Conservation (phyloP, 2,329 filamentous ascomycete genomes). For the Beauveria caledonica region DNA sequence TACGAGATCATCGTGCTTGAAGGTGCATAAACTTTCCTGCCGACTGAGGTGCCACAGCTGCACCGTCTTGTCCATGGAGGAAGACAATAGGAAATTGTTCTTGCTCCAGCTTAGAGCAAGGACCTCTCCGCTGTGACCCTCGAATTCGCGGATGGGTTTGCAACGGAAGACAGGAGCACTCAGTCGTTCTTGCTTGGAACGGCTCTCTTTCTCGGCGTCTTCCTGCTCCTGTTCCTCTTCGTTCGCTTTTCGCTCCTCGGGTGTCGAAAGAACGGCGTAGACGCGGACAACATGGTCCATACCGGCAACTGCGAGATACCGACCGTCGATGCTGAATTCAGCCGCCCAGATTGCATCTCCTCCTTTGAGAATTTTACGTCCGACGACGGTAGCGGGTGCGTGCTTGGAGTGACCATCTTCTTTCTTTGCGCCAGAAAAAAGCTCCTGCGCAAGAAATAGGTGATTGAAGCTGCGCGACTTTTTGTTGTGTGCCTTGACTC, state of each 20-base stretch:
- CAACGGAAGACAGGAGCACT: constrained; percentile 85
- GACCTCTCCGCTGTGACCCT: constrained; percentile 76
- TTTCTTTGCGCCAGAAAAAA: constrained; percentile 60
- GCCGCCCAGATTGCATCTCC: constrained; percentile 80
- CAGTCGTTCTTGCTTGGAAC: constrained; percentile 47
- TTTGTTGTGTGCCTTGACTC: constrained; percentile 73
- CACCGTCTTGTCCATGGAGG: constrained; percentile 97
- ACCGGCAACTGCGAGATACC: constrained; percentile 84
- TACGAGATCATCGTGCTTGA: constrained; percentile 91
- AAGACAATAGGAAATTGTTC: constrained; percentile 93
- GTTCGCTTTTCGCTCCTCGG: constrained; percentile 67
- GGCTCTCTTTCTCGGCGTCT: constrained; percentile 23
- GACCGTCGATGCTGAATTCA: constrained; percentile 88
- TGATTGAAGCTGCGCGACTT: constrained; percentile 74
- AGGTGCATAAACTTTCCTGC: constrained; percentile 80
- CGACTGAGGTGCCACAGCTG: constrained; percentile 86
- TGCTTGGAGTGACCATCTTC: constrained; percentile 22
- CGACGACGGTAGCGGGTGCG: constrained; percentile 28
- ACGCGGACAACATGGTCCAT: constrained; percentile 79
- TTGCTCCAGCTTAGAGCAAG: constrained; percentile 97
- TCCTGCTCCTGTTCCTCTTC: constrained; percentile 56
- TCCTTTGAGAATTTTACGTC: constrained; percentile 33
- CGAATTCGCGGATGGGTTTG: constrained; percentile 70
- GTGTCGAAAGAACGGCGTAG: constrained; percentile 78
- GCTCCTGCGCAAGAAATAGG: constrained; percentile 85